A percentile compares a stretch with the other conserved stretches of the same genome.
These are phyloP conservation scores for Puya raimondii DNA, from an alignment of 176 grass and related monocot genomes.

Conservation along the genomic window DNA sequence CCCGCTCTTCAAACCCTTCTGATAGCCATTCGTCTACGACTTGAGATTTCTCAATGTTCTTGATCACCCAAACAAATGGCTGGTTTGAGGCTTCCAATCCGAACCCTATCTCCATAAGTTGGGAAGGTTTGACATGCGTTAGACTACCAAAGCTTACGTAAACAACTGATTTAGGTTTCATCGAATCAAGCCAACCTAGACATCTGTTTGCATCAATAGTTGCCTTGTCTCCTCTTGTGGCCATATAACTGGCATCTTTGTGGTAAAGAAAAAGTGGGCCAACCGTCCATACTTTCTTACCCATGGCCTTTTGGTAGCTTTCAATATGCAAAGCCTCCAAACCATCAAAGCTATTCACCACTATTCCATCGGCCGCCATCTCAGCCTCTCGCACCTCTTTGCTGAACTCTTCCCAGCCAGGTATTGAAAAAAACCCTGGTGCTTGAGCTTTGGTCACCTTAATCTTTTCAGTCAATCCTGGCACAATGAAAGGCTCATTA, in stretches of 20 bases:
- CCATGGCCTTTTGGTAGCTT: constrained; percentile 27
- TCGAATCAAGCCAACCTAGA: constrained; percentile 34
- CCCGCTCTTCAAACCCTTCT: constrained; percentile 20
- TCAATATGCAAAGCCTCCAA: constrained; percentile 32
- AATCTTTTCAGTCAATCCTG: constrained; percentile 15
- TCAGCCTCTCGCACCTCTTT: constrained; percentile 31
- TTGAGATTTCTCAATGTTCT: neutral
- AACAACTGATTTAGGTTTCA: constrained; percentile 25
- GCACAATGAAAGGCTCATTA: constrained; percentile 32
- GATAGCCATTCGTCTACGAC: constrained; percentile 7
- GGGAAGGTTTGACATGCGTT: neutral
- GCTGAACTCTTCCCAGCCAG: constrained; percentile 22
- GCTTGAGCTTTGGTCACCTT: constrained; percentile 24
- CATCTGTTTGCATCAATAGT: constrained; percentile 12
- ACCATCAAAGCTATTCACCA: constrained; percentile 40
- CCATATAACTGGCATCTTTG: constrained; percentile 3
- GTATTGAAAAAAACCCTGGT: constrained; percentile 28
- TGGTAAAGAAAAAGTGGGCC: constrained; percentile 37
- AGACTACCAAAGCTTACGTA: constrained; percentile 40
- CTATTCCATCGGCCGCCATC: constrained; percentile 30
- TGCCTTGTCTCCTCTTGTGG: constrained; percentile 24
- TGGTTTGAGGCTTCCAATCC: constrained; percentile 32
- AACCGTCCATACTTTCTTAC: constrained; percentile 31
- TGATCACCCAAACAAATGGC: constrained; percentile 31
- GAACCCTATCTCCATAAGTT: constrained; percentile 35